These are phyloP conservation scores for Fagus sylvatica DNA, from an alignment of 306 rosid genomes.

Conservation along the genomic window DNA sequence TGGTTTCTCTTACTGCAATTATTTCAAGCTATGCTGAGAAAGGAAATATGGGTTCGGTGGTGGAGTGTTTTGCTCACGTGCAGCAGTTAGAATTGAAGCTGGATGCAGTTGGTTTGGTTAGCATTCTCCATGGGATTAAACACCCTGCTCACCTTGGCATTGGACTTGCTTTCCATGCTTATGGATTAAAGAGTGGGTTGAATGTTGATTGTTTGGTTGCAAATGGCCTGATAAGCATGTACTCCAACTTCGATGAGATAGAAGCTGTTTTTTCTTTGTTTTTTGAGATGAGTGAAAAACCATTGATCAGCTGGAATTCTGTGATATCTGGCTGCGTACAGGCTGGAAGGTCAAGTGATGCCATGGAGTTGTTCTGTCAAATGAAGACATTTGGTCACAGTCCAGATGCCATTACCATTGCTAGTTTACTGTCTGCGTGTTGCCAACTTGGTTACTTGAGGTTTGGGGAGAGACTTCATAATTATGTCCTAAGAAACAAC, in stretches of 20 bases:
- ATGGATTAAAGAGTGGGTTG: slow-evolving; percentile 60
- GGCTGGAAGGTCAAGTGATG: slow-evolving; percentile 64
- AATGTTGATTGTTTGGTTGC: slow-evolving; percentile 46
- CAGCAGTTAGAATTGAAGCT: slow-evolving; percentile 50
- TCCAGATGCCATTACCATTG: slow-evolving; percentile 64
- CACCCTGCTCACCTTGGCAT: slow-evolving; percentile 44
- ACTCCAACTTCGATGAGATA: slow-evolving; percentile 61
- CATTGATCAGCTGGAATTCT: slow-evolving; percentile 71
- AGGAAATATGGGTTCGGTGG: slow-evolving; percentile 44
- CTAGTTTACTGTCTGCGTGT: slow-evolving; percentile 75
- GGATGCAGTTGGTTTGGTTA: slow-evolving; percentile 69
- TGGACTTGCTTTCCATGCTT: slow-evolving; percentile 67
- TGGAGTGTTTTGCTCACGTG: slow-evolving; percentile 45
- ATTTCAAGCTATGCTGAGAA: slow-evolving; percentile 61
- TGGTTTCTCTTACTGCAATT: slow-evolving; percentile 70
- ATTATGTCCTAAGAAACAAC: slow-evolving; percentile 53
- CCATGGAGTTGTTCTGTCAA: slow-evolving; percentile 57
- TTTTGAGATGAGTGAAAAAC: slow-evolving; percentile 42
- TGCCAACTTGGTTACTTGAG: slow-evolving; percentile 63
- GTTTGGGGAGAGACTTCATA: slow-evolving; percentile 63
- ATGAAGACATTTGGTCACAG: slow-evolving; percentile 53
- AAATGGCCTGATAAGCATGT: slow-evolving; percentile 80
- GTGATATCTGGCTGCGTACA: slow-evolving; percentile 76
- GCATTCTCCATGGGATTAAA: slow-evolving; percentile 69
- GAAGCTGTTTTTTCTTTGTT: slow-evolving; percentile 55